phyloP scores from a whole-genome alignment of 176 grass and related monocot species.

The Melocanna baccifera region DNA sequence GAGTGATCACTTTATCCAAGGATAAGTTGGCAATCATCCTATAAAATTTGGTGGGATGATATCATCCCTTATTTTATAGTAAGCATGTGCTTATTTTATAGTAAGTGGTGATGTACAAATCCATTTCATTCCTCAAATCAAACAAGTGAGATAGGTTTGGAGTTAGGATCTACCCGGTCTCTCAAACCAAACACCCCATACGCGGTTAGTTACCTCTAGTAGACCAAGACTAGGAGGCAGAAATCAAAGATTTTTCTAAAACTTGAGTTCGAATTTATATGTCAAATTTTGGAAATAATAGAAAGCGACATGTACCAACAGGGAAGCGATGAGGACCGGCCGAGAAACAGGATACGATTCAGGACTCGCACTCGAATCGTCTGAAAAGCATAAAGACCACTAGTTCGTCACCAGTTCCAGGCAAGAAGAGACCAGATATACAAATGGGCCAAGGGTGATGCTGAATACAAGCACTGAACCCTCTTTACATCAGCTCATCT shows the following conservation, averaged over 20 bases:
- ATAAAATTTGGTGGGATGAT: not conserved
- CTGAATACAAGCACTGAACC: not conserved
- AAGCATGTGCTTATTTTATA: not conserved
- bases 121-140: not conserved
- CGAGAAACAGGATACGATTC: no score
- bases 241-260: no score
- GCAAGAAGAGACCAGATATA: not conserved
- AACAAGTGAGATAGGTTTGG: not conserved
- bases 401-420: no score
- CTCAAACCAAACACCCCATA: not conserved
- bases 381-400: no score
- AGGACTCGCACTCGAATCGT: no score
- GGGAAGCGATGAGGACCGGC: no score
- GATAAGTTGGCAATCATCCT: not conserved
- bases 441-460: not conserved
- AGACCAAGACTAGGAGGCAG: no score
- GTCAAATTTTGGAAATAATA: no score
- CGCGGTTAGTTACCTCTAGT: no score
- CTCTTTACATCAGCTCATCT: not conserved
- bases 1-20: not conserved
- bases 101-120: not conserved
- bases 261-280: no score
- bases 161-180: not conserved
- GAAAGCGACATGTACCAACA: no score
- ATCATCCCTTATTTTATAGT: not conserved